A percentile compares a stretch with the other conserved stretches of the same genome.
These are phyloP conservation scores for Zostera marina DNA, from an alignment of 116 monocot genomes.

Conservation along the genomic window DNA sequence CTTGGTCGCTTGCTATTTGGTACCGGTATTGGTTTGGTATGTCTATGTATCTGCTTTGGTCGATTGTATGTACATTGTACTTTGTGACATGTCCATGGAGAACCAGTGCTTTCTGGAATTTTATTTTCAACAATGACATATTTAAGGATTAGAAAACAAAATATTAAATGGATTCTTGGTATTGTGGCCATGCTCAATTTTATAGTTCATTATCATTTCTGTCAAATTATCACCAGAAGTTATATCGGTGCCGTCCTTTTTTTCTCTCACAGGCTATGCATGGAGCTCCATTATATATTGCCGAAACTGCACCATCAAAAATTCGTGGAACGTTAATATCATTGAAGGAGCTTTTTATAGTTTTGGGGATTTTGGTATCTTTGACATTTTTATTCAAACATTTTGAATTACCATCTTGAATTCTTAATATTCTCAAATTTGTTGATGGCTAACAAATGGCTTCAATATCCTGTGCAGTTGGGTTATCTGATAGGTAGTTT, in stretches of 20 bases:
- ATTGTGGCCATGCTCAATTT: too few species aligned
- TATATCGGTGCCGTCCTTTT: too few species aligned
- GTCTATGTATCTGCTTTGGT: constrained; percentile 8
- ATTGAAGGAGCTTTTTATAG: constrained; percentile 91
- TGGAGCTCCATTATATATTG: constrained; percentile 93
- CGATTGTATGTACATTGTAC: neutral
- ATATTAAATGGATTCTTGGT: too few species aligned
- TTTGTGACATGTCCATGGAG: too few species aligned
- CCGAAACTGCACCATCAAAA: constrained; percentile 84
- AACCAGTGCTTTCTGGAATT: neutral
- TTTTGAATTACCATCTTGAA: neutral
- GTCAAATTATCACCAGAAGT: too few species aligned
- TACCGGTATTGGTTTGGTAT: constrained; percentile 86
- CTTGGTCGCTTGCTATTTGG: constrained; percentile 78
- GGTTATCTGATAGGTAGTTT: constrained; percentile 83
- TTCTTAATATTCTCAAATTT: neutral
- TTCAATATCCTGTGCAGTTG: constrained; percentile 26
- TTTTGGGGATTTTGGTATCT: constrained; percentile 82
- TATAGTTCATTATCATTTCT: too few species aligned
- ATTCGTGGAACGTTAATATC: constrained; percentile 97
- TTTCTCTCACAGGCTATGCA: constrained; percentile 69
- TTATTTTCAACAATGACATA: neutral
- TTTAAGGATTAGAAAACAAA: neutral
- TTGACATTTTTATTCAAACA: constrained; percentile 2
- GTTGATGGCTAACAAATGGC: neutral